Base-by-base conservation (phyloP, 2,329 filamentous ascomycete species). In the Sclerotinia subarctica region DNA sequence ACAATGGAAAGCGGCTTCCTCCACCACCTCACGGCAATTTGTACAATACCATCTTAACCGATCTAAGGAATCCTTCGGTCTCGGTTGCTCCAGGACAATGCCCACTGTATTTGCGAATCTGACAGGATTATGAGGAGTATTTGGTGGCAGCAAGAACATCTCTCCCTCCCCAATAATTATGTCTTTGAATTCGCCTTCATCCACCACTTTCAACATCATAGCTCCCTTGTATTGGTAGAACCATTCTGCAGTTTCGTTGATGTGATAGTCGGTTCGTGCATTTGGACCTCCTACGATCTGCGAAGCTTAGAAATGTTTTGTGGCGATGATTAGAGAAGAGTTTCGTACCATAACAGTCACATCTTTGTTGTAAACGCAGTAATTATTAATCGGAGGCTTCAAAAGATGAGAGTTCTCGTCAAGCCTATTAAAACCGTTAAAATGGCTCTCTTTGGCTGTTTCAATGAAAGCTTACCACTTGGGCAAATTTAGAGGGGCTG, bases 171-270 rank as follows among this genome's bases (percentile, higher is more conserved):
- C 86, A 81, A 98, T 97, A 77, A 93, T 84, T 72, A 98, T 87
- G 80, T 98, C 94, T 72, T 88, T 86, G 80, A 96, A 96, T 59
- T 81, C 69, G 78, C 84, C 78, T 68, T 83, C 79, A 76, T 97
- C 93, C 71, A 97, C 91, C 21, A 95, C 91, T 78, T 96, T 96
- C 74, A 99, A 90, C 68, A 95, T 84, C 94, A 98, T 97, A 73
- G 90, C 89, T 73, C 95, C 95, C 75, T 89, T 89, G 85, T 97
- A 88, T 80, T 98, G 94, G 85, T 95, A 98, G 87, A 98, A 99
- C 90, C 94, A 98, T 80, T 98, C 95, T 17, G 95, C 89, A 0
- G 94, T 98, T 75, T 88, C 83, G 84, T 98, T 98, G 86, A 98
- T 94, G 85, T 98, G 95, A 84, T 97, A 99, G 84, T 98, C 95